Evolutionary conservation across 164 flowering plant species (phyloP), one percentile per base, ranked within the genome.

Genomic region (Liquidambar formosana): DNA sequence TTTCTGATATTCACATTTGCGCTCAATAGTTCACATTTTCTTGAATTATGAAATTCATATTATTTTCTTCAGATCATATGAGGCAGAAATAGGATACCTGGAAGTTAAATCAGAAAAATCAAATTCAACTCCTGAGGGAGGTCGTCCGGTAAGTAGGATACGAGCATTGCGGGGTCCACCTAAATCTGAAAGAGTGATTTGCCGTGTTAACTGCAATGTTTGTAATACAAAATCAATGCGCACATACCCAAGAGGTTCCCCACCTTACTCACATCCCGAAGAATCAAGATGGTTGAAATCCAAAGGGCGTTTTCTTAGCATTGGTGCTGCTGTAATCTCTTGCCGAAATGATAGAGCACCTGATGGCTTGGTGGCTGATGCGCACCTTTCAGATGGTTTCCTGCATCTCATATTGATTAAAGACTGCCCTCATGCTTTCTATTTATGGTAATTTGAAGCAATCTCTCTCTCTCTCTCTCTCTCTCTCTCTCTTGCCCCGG

Each of bases 331-430:
- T 22, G 68, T 95, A 53, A 93, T 95, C 53, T 86, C 99, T 43
- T 85, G 90, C 73, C 88, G 97, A 45, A 95, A 95, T 79, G 93
- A 90, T 81, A 85, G 81, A 77, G 97, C 97, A 61, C 97, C 99
- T 54, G 97, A 95, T 78, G 99, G 99, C 64, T 80, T 95, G 76
- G 97, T 91, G 63, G 97, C 88, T 52, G 92, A 90, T 85, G 99
- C 99, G 57, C 99, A 95, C 80, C 97, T 93, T 75, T 83, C 93
- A 38, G 98, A 93, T 81, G 99, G 99, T 64, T 85, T 90, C 68
- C 68, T 95, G 61, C 89, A 91, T 79, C 93, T 95, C 57, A 77
- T 95, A 67, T 69, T 93, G 70, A 79, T 95, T 46, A 95, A 83
- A 75, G 92, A 93, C 58, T 95, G 98, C 74, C 91, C 97, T 38